Conservation (phyloP, 371 early-diverging fungal species). For the Homolaphlyctis polyrhiza region DNA sequence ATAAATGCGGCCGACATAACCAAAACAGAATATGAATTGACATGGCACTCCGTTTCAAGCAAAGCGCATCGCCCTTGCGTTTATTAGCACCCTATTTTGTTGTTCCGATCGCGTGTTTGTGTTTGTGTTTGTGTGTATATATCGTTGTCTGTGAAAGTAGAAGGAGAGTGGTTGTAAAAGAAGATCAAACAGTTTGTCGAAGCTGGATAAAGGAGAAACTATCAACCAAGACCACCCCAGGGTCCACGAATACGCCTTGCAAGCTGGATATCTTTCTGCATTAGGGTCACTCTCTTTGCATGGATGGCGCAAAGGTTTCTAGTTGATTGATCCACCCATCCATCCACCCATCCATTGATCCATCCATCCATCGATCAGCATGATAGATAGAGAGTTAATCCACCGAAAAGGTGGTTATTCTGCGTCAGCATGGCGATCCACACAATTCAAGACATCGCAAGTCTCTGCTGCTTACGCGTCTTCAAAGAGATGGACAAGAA, state of each 20-base stretch:
- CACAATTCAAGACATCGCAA: neutral
- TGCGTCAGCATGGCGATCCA: neutral
- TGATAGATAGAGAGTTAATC: neutral
- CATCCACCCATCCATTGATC: neutral
- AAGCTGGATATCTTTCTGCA: slow-evolving; percentile 88
- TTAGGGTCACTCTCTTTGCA: slow-evolving; percentile 90
- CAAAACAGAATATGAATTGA: too few relatives aligned
- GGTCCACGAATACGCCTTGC: slow-evolving; percentile 83
- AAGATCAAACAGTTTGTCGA: neutral
- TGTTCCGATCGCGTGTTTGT: too few relatives aligned
- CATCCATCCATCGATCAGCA: neutral
- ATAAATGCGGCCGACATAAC: too few relatives aligned
- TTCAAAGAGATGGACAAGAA: slow-evolving; percentile 83
- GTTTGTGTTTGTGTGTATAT: too few relatives aligned
- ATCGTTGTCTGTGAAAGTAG: too few relatives aligned
- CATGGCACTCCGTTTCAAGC: too few relatives aligned
- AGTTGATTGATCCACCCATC: too few relatives aligned
- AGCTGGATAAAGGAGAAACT: neutral
- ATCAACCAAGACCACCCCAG: slow-evolving; percentile 29
- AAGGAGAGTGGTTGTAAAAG: too few relatives aligned
- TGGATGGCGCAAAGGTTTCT: slow-evolving; percentile 90
- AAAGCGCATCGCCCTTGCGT: too few relatives aligned
- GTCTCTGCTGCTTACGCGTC: slow-evolving; percentile 90
- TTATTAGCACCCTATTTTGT: too few relatives aligned
- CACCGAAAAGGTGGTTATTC: neutral